These are phyloP conservation scores for Hypsizygus marmoreus DNA, from an alignment of 768 basidiomycete genomes.

Conservation along the genomic window DNA sequence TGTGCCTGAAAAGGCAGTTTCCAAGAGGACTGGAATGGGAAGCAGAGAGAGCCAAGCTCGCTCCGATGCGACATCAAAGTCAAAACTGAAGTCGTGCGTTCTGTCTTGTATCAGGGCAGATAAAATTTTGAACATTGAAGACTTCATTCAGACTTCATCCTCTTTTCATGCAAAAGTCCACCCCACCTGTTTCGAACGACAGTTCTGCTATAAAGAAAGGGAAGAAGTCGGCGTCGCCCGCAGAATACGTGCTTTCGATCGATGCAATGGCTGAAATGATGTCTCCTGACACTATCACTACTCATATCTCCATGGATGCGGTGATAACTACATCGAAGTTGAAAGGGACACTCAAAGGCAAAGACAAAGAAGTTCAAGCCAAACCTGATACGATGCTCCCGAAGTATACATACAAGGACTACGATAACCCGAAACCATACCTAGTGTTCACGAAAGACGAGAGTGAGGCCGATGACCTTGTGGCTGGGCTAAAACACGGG, in stretches of 20 bases:
- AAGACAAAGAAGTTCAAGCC: neutral
- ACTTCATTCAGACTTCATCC: neutral
- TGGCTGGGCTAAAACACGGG: conserved; percentile 25
- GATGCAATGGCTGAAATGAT: neutral
- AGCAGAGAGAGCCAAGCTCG: neutral
- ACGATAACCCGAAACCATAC: conserved; percentile 20
- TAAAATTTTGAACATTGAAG: neutral
- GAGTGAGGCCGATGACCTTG: conserved; percentile 32
- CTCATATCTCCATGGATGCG: neutral
- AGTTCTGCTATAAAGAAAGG: no score
- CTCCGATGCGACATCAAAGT: neutral
- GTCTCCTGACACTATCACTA: neutral
- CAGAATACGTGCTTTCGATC: neutral
- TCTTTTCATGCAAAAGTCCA: conserved; percentile 3
- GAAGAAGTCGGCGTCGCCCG: no score
- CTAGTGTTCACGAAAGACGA: conserved; percentile 30
- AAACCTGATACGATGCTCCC: conserved; percentile 15
- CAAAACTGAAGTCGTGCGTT: conserved; percentile 3
- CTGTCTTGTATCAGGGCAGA: neutral
- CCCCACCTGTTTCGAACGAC: neutral
- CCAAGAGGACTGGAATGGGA: neutral
- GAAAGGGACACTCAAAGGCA: neutral
- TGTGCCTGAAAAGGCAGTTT: neutral
- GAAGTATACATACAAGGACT: conserved; percentile 31
- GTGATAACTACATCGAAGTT: neutral